phyloP scores from a whole-genome alignment of 2,329 filamentous ascomycete genomes.

The Cryphonectria carpinicola region DNA sequence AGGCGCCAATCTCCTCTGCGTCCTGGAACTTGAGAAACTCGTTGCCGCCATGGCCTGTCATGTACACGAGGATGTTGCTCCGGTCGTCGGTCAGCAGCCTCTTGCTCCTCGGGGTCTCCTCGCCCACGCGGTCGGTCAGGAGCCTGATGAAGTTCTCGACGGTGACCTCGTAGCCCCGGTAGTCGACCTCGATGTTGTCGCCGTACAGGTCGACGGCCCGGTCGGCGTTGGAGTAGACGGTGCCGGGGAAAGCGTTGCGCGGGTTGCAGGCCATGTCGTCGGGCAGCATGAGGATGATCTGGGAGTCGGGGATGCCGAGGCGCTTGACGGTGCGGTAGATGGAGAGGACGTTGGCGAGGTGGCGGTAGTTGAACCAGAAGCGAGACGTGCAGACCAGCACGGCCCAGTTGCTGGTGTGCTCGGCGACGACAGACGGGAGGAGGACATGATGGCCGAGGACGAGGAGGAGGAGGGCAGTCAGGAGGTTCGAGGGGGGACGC shows the following conservation, averaged over 20 bases:
- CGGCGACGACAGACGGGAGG: slow-evolving; percentile 50
- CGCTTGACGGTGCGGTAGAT: slow-evolving; percentile 98
- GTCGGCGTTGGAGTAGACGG: slow-evolving; percentile 97
- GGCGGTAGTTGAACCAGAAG: slow-evolving; percentile 99
- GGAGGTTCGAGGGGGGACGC: slow-evolving; percentile 48
- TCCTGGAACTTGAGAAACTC: slow-evolving; percentile 99
- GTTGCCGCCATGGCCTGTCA: slow-evolving; percentile 98
- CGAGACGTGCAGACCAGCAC: slow-evolving; percentile 98
- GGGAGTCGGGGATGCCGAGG: slow-evolving; percentile 94
- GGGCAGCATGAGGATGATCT: slow-evolving; percentile 99
- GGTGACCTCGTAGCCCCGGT: slow-evolving; percentile 96
- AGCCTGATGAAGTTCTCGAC: slow-evolving; percentile 98
- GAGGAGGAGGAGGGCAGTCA: neutral
- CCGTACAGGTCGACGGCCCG: slow-evolving; percentile 95
- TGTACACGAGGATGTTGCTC: slow-evolving; percentile 97
- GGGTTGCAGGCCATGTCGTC: slow-evolving; percentile 99
- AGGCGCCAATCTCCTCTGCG: slow-evolving; percentile 94
- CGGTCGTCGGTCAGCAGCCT: slow-evolving; percentile 90
- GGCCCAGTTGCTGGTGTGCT: slow-evolving; percentile 98
- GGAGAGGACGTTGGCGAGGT: slow-evolving; percentile 95
- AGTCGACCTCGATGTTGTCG: slow-evolving; percentile 98
- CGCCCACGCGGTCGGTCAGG: slow-evolving; percentile 89
- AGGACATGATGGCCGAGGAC: slow-evolving; percentile 46
- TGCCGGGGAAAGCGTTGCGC: slow-evolving; percentile 95
- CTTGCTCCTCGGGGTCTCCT: slow-evolving; percentile 94